These are phyloP conservation scores for Rhodotorula sp. DNA, from an alignment of 1,284 basidiomycete genomes.

Conservation along the genomic window DNA sequence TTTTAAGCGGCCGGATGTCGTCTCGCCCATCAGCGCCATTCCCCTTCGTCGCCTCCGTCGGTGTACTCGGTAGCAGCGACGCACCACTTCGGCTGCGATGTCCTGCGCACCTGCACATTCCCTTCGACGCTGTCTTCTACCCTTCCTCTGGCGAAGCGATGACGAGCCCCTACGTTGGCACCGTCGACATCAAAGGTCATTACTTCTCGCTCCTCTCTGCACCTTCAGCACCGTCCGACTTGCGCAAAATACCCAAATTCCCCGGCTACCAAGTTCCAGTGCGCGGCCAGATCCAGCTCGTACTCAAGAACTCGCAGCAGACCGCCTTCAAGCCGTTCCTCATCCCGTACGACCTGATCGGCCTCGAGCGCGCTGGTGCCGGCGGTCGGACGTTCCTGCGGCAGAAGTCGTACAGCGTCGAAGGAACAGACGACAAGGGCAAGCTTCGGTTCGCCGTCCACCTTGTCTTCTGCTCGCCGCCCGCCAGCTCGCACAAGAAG, in stretches of 20 bases:
- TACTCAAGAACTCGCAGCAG: slow-evolving; percentile 53
- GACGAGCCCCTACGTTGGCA: slow-evolving; percentile 49
- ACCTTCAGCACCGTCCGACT: not conserved
- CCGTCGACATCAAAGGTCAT: slow-evolving; percentile 48
- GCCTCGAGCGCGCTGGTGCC: slow-evolving; percentile 42
- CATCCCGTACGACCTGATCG: slow-evolving; percentile 54
- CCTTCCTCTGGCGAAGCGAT: slow-evolving; percentile 29
- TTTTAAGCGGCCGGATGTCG: slow-evolving; percentile 48
- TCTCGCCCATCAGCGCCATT: slow-evolving; percentile 46
- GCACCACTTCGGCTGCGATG: slow-evolving; percentile 43
- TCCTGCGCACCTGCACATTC: slow-evolving; percentile 47
- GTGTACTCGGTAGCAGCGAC: slow-evolving; percentile 44
- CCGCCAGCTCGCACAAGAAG: slow-evolving; percentile 4
- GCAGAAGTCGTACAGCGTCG: slow-evolving; percentile 45
- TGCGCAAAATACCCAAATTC: slow-evolving; percentile 44
- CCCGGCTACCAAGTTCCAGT: slow-evolving; percentile 55
- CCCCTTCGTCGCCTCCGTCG: slow-evolving; percentile 48
- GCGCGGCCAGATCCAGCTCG: slow-evolving; percentile 55
- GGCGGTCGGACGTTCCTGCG: slow-evolving; percentile 45
- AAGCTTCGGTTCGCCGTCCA: slow-evolving; percentile 51
- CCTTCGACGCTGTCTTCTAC: slow-evolving; percentile 49
- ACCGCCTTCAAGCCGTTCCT: slow-evolving; percentile 55
- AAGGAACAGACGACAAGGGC: slow-evolving; percentile 37
- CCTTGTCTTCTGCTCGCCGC: slow-evolving; percentile 50
- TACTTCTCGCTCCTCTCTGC: slow-evolving; percentile 36